Evolutionary conservation across 1,284 basidiomycete genomes (phyloP).

Genomic region (Ustilago curta): DNA sequence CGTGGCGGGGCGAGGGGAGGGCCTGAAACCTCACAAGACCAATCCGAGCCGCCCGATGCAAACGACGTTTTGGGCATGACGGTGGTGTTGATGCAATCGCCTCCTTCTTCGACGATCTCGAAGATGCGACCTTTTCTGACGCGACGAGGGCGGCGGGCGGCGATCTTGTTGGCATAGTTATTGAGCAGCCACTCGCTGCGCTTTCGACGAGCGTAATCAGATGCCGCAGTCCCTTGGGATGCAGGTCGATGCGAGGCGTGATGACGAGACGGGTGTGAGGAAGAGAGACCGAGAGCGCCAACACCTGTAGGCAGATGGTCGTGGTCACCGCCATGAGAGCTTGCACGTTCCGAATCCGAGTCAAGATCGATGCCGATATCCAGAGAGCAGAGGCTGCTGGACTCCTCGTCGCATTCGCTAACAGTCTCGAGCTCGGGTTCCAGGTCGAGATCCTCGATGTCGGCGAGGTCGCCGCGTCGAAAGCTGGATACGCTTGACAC

Average conservation of each 20-base stretch:
- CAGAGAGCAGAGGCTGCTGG: slow-evolving; percentile 53
- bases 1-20: slow-evolving; percentile 53
- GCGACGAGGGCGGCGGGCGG: slow-evolving; percentile 42
- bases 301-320: slow-evolving; percentile 27
- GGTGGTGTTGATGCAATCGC: slow-evolving; percentile 51
- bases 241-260: slow-evolving; percentile 22
- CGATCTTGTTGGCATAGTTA: slow-evolving; percentile 54
- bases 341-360: slow-evolving; percentile 51
- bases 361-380: slow-evolving; percentile 53
- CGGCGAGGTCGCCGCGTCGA: slow-evolving; percentile 62
- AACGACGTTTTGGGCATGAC: slow-evolving; percentile 45
- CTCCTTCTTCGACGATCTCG: slow-evolving; percentile 62
- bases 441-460: slow-evolving; percentile 65
- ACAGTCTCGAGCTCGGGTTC: slow-evolving; percentile 66
- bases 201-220: slow-evolving; percentile 51
- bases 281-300: slow-evolving; percentile 20
- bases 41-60: slow-evolving; percentile 33
- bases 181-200: slow-evolving; percentile 55
- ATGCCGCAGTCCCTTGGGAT: slow-evolving; percentile 37
- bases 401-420: slow-evolving; percentile 63
- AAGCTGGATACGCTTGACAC: slow-evolving; percentile 61
- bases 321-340: slow-evolving; percentile 36
- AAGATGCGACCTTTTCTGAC: slow-evolving; percentile 61
- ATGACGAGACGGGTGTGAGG: slow-evolving; percentile 21
- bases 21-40: slow-evolving; percentile 53